Evolutionary conservation across 1,284 basidiomycete genomes (phyloP).

Genomic region (Marasmius sp.): DNA sequence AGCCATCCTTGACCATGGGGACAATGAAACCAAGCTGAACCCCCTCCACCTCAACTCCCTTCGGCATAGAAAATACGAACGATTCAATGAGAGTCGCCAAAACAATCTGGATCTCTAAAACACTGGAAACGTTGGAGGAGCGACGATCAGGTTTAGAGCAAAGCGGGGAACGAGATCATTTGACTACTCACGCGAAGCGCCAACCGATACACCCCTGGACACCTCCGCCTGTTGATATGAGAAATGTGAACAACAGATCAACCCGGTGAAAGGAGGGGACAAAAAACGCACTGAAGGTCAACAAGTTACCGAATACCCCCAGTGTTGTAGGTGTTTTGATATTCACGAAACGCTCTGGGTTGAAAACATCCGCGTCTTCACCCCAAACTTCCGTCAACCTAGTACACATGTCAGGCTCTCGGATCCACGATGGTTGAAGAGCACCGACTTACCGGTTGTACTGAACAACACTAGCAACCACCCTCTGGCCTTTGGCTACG

Average conservation of each 20-base stretch:
- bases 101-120: background rate
- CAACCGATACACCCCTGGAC: background rate
- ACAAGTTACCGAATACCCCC: background rate
- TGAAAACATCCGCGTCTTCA: background rate
- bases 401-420: background rate
- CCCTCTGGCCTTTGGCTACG: background rate
- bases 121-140: slow-evolving; percentile 3
- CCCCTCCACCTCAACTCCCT: background rate
- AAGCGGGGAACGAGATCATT: background rate
- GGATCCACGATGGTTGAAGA: background rate
- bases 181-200: background rate
- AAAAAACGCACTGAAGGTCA: background rate
- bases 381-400: background rate
- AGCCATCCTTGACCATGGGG: background rate
- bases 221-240: background rate
- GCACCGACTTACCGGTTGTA: background rate
- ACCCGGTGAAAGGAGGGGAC: background rate
- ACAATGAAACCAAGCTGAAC: background rate
- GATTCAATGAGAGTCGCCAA: background rate
- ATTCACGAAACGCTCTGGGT: background rate
- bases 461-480: background rate
- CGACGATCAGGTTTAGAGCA: slow-evolving; percentile 2
- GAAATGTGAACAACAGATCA: background rate
- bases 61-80: background rate
- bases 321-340: background rate